Conservation (phyloP, 2,329 filamentous ascomycete genomes). For the Aspergillus uvarum region DNA sequence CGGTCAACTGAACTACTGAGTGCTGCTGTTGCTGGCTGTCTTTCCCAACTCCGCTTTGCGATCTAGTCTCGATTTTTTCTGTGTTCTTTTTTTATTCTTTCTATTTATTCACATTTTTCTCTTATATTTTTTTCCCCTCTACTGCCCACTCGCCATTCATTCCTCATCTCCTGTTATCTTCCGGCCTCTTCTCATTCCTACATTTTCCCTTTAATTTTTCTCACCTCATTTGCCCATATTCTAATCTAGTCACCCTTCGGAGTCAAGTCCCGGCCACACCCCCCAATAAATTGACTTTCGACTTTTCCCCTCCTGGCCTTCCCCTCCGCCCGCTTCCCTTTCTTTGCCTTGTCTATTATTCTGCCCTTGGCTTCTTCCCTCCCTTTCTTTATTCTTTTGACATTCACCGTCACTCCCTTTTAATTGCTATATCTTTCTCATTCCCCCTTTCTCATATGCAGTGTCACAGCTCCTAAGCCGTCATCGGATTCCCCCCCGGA, state of each 20-base stretch:
- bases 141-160: background rate
- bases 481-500: background rate
- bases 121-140: background rate
- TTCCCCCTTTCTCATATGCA: slow-evolving; percentile 9
- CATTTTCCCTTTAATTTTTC: slow-evolving; percentile 2
- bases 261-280: slow-evolving; percentile 4
- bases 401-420: background rate
- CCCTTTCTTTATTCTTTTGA: slow-evolving; percentile 8
- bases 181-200: background rate
- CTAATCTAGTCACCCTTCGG: slow-evolving; percentile 6
- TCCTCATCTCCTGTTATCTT: background rate
- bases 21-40: background rate
- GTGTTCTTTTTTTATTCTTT: slow-evolving; percentile 7
- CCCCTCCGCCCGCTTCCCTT: slow-evolving; percentile 9
- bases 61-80: background rate
- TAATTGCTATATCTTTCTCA: slow-evolving; percentile 4
- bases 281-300: slow-evolving; percentile 2
- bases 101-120: slow-evolving; percentile 2
- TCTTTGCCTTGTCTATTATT: slow-evolving; percentile 4
- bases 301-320: slow-evolving; percentile 3
- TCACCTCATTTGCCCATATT: slow-evolving; percentile 10
- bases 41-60: background rate
- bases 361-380: slow-evolving; percentile 2
- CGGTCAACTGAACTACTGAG: background rate
- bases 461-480: background rate